Conservation (phyloP, 2,329 filamentous ascomycete genomes). For the Fusarium albosuccineum region DNA sequence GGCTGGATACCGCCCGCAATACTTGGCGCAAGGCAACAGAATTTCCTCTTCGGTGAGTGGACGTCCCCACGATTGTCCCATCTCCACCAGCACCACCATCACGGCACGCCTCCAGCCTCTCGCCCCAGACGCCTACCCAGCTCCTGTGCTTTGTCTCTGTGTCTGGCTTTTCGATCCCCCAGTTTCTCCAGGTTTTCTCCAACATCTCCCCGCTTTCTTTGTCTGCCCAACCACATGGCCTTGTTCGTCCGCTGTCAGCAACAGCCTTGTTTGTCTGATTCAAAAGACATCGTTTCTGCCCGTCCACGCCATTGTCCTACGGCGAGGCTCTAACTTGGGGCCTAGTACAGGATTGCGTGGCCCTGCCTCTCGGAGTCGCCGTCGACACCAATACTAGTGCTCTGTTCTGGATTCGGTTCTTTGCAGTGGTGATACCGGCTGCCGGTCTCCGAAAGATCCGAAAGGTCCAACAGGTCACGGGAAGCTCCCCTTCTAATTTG, state of each 20-base stretch:
- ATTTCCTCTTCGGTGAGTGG: slow-evolving; percentile 36
- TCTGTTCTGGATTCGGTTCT: slow-evolving; percentile 10
- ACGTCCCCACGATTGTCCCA: slow-evolving; percentile 22
- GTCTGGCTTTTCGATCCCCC: slow-evolving; percentile 16
- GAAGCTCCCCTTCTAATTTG: neutral
- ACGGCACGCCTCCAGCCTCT: neutral
- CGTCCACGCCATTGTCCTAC: neutral
- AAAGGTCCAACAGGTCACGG: slow-evolving; percentile 6
- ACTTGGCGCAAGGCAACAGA: slow-evolving; percentile 40
- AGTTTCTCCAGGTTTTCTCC: slow-evolving; percentile 34
- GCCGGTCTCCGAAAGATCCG: slow-evolving; percentile 25
- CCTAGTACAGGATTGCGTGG: slow-evolving; percentile 16
- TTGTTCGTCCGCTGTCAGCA: neutral
- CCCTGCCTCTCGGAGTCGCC: slow-evolving; percentile 32
- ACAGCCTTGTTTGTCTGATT: neutral
- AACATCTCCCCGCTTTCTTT: slow-evolving; percentile 11
- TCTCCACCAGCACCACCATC: slow-evolving; percentile 30
- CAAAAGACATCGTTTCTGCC: neutral
- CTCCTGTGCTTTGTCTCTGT: neutral
- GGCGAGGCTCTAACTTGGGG: neutral
- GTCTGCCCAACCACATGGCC: slow-evolving; percentile 26
- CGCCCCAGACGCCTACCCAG: neutral
- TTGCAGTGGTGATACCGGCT: slow-evolving; percentile 6
- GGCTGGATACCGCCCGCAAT: slow-evolving; percentile 17
- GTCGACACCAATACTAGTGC: slow-evolving; percentile 7